Evolutionary conservation across 2,329 filamentous ascomycete species (phyloP).

Genomic region (Aureobasidium sp.): DNA sequence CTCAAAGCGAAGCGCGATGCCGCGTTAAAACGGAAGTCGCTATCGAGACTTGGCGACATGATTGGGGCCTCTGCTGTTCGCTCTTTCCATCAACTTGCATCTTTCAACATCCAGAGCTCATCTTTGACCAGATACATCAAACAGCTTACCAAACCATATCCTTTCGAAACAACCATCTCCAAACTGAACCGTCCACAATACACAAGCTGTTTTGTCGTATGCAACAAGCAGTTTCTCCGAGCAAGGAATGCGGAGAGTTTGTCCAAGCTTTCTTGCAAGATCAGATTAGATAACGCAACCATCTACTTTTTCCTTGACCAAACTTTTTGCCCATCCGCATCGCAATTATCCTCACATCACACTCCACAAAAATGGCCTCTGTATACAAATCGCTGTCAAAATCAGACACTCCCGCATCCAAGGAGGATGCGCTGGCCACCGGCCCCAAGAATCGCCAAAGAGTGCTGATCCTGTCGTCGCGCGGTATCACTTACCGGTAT

Average conservation of each 20-base stretch:
- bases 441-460: constrained; percentile 42
- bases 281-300: not conserved
- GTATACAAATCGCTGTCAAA: constrained; percentile 48
- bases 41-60: constrained; percentile 3
- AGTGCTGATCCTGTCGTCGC: constrained; percentile 82
- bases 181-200: not conserved
- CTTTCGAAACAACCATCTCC: not conserved
- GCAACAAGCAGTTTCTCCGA: not conserved
- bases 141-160: not conserved
- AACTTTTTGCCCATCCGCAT: constrained; percentile 4
- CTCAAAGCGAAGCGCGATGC: constrained; percentile 3
- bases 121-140: not conserved
- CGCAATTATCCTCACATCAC: not conserved
- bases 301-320: not conserved
- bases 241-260: not conserved
- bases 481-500: constrained; percentile 83
- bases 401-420: constrained; percentile 24
- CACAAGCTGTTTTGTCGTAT: not conserved
- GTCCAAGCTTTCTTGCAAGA: not conserved
- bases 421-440: constrained; percentile 21
- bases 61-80: not conserved
- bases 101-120: not conserved
- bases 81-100: not conserved
- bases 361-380: constrained; percentile 37
- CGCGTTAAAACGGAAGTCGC: constrained; percentile 11